Percentiles rank a stretch among this genome's conserved stretches.
Conservation (phyloP, 2,329 filamentous ascomycete genomes). For the Zymoseptoria tritici region DNA sequence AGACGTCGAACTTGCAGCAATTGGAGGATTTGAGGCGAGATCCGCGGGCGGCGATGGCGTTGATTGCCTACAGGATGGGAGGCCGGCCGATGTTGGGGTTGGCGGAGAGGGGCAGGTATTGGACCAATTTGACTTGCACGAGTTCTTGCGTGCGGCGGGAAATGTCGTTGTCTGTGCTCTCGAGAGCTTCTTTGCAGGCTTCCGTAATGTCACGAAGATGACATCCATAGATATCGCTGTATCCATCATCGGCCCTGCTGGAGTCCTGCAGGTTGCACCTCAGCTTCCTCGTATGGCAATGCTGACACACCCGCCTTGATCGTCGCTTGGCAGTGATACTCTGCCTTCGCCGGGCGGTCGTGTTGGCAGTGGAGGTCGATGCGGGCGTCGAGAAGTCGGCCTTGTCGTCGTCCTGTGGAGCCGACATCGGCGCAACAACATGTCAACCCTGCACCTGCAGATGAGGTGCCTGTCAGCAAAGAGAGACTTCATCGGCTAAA, state of each 20-base stretch:
- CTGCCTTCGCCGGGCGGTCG: not conserved
- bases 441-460: no score
- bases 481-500: not conserved
- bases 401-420: no score
- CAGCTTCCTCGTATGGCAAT: constrained; percentile 20
- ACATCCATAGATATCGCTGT: constrained; percentile 12
- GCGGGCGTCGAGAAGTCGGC: not conserved
- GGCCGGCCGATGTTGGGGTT: constrained; percentile 12
- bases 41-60: constrained; percentile 16
- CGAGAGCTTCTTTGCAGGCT: constrained; percentile 9
- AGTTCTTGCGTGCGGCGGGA: constrained; percentile 16
- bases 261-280: constrained; percentile 16
- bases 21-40: constrained; percentile 15
- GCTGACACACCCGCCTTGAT: constrained; percentile 15
- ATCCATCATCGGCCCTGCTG: constrained; percentile 2
- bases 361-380: not conserved
- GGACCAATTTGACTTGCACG: constrained; percentile 16
- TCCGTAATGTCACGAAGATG: constrained; percentile 9
- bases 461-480: no score
- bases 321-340: constrained; percentile 5
- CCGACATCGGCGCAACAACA: no score
- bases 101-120: constrained; percentile 15
- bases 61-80: constrained; percentile 16
- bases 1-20: constrained; percentile 14
- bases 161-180: constrained; percentile 15